A percentile compares a stretch with the other conserved stretches of the same genome.
Conservation (phyloP, 23 red algal genomes). For the Gracilariopsis chorda region DNA sequence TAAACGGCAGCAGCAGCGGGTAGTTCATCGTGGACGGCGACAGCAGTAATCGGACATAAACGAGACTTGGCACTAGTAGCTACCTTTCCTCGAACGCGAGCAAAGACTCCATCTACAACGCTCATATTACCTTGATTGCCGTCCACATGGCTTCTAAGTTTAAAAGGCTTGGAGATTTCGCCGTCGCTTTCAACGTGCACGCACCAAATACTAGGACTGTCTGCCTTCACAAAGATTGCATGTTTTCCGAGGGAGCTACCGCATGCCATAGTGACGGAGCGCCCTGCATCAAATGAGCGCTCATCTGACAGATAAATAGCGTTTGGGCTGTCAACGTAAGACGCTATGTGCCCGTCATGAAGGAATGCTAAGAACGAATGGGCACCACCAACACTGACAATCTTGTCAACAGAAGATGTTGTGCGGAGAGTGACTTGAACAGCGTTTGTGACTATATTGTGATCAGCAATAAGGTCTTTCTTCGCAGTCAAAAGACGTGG, state of each 20-base stretch:
- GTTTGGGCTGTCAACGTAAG: conserved; percentile 11
- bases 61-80: conserved; percentile 44
- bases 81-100: conserved; percentile 50
- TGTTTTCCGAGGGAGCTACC: conserved; percentile 1
- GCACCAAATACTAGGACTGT: conserved; percentile 61
- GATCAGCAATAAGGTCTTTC: conserved; percentile 41
- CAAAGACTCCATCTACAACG: conserved; percentile 28
- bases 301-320: conserved; percentile 5
- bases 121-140: conserved; percentile 40
- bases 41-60: conserved; percentile 31
- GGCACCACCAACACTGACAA: conserved; percentile 31
- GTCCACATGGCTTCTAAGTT: conserved; percentile 52
- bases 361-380: conserved; percentile 44
- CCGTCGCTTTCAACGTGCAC: conserved; percentile 18
- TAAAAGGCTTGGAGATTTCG: conserved; percentile 10
- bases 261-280: conserved; percentile 2
- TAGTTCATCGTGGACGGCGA: conserved; percentile 10
- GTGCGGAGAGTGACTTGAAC: conserved; percentile 35
- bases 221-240: conserved; percentile 48
- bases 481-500: conserved; percentile 25
- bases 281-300: not conserved
- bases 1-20: conserved; percentile 45
- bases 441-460: conserved; percentile 37
- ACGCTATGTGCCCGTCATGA: conserved; percentile 27
- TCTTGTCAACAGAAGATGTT: conserved; percentile 13